Conservation (phyloP, 73 alveolate genomes). For the Paramecium biaurelia region DNA sequence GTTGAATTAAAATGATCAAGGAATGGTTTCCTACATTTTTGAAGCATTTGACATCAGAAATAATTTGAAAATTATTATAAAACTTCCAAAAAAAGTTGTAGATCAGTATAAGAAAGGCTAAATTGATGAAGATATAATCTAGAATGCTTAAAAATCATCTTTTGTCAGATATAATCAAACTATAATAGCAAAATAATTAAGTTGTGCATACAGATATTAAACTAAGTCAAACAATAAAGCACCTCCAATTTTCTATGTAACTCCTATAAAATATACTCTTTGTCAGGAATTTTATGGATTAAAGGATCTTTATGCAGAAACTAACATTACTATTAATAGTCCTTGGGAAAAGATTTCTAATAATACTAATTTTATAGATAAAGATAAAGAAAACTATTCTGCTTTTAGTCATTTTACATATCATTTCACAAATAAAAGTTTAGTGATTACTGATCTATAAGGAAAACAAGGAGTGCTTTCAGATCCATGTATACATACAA, state of each 20-base stretch:
- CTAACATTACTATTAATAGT: background rate
- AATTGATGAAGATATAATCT: background rate
- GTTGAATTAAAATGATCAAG: background rate
- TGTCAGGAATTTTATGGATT: background rate
- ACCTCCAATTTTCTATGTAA: background rate
- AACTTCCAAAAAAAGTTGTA: background rate
- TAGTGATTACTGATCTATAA: background rate
- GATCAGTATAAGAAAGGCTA: background rate
- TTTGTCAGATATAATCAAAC: background rate
- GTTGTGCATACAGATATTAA: background rate
- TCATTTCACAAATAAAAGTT: background rate
- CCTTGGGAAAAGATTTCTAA: background rate
- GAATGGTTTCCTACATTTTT: background rate
- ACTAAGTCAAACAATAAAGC: background rate
- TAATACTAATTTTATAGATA: background rate
- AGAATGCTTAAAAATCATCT: background rate
- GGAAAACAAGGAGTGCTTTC: background rate
- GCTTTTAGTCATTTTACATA: slow-evolving; percentile 25
- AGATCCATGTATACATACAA: background rate
- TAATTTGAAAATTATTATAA: background rate
- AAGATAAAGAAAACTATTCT: background rate
- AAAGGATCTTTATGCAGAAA: background rate
- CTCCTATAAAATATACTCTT: background rate
- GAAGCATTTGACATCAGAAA: background rate
- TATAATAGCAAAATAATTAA: background rate